Evolutionary conservation across 495 filamentous ascomycete genomes (phyloP).

Genomic region (Mytilinidion resinicola): DNA sequence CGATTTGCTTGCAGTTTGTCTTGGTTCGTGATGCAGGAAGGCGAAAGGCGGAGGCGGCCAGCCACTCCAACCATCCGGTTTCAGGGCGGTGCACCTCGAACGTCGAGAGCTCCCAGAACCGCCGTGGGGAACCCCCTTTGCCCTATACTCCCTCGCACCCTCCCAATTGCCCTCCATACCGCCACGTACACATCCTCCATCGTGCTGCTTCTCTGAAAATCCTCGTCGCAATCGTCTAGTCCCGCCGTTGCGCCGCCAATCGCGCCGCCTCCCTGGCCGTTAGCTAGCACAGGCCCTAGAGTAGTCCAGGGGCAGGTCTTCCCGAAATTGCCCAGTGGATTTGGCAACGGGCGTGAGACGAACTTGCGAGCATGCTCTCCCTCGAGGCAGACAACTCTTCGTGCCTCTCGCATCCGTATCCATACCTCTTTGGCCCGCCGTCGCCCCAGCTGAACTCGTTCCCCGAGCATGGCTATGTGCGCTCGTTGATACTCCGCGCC

Average conservation of each 20-base stretch:
- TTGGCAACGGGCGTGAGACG: no score
- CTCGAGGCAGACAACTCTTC: no score
- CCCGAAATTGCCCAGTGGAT: background rate
- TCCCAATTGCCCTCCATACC: constrained; percentile 1
- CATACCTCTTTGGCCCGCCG: no score
- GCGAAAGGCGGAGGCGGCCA: constrained; percentile 12
- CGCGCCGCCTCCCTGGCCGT: background rate
- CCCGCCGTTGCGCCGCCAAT: no score
- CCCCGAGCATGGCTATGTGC: constrained; percentile 22
- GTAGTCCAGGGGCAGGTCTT: background rate
- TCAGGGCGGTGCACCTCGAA: constrained; percentile 20
- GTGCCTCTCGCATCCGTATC: no score
- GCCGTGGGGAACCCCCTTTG: background rate
- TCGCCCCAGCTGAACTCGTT: background rate
- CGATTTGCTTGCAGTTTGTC: no score
- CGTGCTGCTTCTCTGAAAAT: background rate
- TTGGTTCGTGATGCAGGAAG: background rate
- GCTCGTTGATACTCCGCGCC: constrained; percentile 14
- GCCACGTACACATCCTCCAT: background rate
- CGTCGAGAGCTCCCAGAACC: constrained; percentile 12
- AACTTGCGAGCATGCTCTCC: no score
- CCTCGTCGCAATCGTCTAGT: background rate
- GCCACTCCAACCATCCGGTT: constrained; percentile 24
- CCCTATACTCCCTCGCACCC: background rate
- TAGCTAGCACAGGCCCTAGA: background rate